Evolutionary conservation across 345 rosid genomes (phyloP).

Genomic region (Psidium friedrichsthalianum): DNA sequence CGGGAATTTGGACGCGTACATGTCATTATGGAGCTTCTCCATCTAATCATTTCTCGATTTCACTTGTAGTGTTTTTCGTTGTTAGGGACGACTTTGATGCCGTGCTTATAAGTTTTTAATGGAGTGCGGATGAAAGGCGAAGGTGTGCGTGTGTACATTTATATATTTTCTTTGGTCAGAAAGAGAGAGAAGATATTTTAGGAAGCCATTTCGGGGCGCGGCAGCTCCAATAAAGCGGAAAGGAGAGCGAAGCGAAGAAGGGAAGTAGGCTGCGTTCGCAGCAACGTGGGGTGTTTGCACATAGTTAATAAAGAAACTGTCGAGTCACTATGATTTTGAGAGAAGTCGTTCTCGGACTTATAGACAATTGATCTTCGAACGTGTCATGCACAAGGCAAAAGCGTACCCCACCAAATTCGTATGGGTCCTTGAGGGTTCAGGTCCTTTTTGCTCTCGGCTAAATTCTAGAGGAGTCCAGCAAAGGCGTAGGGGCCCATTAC

Average conservation of each 20-base stretch:
- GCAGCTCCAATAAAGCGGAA: neutral
- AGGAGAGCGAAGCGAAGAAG: neutral
- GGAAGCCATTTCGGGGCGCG: neutral
- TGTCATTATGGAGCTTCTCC: conserved; percentile 48
- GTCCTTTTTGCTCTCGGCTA: neutral
- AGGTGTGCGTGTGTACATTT: neutral
- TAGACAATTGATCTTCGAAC: neutral
- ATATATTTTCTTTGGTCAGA: too few species aligned
- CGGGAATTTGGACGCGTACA: conserved; percentile 20
- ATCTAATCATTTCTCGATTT: neutral
- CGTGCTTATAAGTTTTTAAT: neutral
- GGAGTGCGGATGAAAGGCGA: neutral
- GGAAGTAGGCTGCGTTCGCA: neutral
- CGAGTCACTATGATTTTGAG: neutral
- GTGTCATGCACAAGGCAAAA: neutral
- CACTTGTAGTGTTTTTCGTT: too few species aligned
- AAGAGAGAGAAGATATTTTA: neutral
- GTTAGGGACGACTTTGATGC: neutral
- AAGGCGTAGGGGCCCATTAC: neutral
- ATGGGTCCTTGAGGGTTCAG: neutral
- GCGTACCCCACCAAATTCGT: neutral
- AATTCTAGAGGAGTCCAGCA: neutral
- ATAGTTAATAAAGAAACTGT: neutral
- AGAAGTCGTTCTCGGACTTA: neutral
- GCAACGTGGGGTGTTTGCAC: neutral